phyloP scores from a whole-genome alignment of 2,329 filamentous ascomycete species.

The Rhexocercosporidium sp. region DNA sequence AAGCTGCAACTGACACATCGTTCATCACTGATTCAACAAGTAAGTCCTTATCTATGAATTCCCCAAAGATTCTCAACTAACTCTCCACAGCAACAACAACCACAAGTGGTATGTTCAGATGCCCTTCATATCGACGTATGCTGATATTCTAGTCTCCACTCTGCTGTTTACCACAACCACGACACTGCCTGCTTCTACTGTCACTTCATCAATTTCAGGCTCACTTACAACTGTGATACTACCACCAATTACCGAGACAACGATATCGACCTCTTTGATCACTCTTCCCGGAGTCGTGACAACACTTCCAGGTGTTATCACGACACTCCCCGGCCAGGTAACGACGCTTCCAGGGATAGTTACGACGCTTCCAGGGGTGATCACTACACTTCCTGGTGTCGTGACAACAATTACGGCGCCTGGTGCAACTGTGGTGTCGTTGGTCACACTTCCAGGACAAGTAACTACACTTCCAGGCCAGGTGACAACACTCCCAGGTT shows the following conservation, averaged over 20 bases:
- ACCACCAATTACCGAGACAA: slow-evolving; percentile 19
- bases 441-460: too few species aligned
- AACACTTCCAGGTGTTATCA: slow-evolving; percentile 3
- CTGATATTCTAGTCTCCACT: slow-evolving; percentile 15
- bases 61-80: not conserved
- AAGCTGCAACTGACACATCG: slow-evolving; percentile 12
- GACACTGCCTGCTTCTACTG: slow-evolving; percentile 12
- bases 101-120: not conserved
- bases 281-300: slow-evolving; percentile 2
- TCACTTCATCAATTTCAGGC: slow-evolving; percentile 25
- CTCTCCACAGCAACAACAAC: not conserved
- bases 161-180: slow-evolving; percentile 11
- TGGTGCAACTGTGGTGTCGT: too few species aligned
- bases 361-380: not conserved
- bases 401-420: too few species aligned
- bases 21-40: slow-evolving; percentile 1
- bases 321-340: slow-evolving; percentile 3
- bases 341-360: slow-evolving; percentile 5
- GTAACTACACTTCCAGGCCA: not conserved
- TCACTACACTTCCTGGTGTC: not conserved
- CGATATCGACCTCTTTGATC: slow-evolving; percentile 12
- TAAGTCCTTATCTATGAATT: not conserved
- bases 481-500: slow-evolving; percentile 15
- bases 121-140: not conserved
- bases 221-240: slow-evolving; percentile 16